A percentile compares a stretch with the other conserved stretches of the same genome.
Evolutionary conservation across 108 stramenopile genomes (phyloP).

Genomic region (Poteriospumella lacustris): DNA sequence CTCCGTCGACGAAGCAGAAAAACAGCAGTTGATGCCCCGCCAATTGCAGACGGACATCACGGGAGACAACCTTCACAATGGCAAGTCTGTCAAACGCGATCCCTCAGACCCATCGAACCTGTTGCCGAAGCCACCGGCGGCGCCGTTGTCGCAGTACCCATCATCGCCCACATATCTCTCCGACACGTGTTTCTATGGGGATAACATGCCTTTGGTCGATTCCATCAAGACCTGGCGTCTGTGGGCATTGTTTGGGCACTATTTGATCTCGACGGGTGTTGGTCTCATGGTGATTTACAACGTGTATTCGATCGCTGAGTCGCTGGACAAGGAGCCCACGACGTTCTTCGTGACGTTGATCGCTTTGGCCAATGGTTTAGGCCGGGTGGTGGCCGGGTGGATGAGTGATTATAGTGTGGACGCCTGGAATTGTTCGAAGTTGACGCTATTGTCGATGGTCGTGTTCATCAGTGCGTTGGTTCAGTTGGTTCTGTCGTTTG

Average conservation of each 20-base stretch:
- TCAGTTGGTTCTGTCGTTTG: background rate
- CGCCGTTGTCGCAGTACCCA: too few relatives aligned
- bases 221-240: background rate
- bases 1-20: too few relatives aligned
- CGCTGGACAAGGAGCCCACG: background rate
- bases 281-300: constrained; percentile 13
- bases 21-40: too few relatives aligned
- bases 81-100: too few relatives aligned
- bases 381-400: background rate
- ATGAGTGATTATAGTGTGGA: background rate
- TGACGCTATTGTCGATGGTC: background rate
- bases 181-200: background rate
- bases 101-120: too few relatives aligned
- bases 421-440: background rate
- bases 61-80: too few relatives aligned
- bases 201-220: background rate
- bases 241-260: background rate
- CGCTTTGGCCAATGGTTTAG: background rate
- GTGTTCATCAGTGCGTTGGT: background rate
- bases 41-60: too few relatives aligned
- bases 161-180: too few relatives aligned
- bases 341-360: constrained; percentile 10
- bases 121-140: too few relatives aligned
- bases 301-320: background rate
- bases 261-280: background rate